Evolutionary conservation across 257 asterid genomes (phyloP), one percentile per base, ranked within the genome.

Genomic region (Craterostigma plantagineum): DNA sequence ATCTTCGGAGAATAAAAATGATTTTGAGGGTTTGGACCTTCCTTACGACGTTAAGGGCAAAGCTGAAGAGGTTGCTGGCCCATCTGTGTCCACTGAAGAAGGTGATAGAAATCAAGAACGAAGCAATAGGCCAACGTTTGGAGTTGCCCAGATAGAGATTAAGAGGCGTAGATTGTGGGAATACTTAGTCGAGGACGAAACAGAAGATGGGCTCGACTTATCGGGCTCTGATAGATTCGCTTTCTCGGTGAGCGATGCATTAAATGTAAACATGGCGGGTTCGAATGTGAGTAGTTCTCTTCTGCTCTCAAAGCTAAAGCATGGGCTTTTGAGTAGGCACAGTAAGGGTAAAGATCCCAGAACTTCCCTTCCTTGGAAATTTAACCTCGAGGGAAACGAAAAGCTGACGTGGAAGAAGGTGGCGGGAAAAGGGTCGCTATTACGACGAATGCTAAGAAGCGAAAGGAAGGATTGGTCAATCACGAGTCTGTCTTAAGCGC

Each of bases 141-240:
- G 65, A 37, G 84, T 83, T 9, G 77, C 67, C 16, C 81, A 73
- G 43, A 62, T 73, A 50, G 82, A 74, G 57, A 71, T 73, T 50
- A 65, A 76, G 58, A 86, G 97, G 73, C 73, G 87, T 55, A 78
- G 93, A 56, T 69, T 86, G 47, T 86, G 92, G 97, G 97, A 86
- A 46, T 86, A 52, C 63, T 63, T 86, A 44, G 86, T 75, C 12
- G 97, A 86, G 64, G 94, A 73, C 43, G 83, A 81, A 30, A 57
- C 73, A 1, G 87, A 72, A 50, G 91, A 73, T 11, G 94, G 97
- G 46, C 87, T 86, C 43, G 97, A 86, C 81, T 76, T 86, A 45
- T 86, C 97, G 0, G 97, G 97, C 50, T 81, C 97, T 11, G 92
- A 81, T 53, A 73, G 97, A 55, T 86, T 86, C 53, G 92, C 97